Evolutionary conservation across 2,329 filamentous ascomycete species (phyloP).

Genomic region (Dactylonectria estremocensis): DNA sequence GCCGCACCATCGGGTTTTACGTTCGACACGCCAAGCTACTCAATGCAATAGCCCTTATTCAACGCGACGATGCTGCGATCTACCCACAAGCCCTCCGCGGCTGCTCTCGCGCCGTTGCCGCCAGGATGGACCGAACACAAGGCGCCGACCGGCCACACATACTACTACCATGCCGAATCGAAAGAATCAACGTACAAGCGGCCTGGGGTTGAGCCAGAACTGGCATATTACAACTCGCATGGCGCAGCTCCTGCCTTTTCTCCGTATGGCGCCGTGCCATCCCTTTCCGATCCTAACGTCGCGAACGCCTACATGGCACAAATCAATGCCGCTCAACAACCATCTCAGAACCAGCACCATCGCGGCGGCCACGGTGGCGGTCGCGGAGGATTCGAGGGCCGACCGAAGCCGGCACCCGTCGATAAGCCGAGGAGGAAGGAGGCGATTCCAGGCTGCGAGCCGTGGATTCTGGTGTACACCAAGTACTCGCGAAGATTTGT

Average conservation of each 20-base stretch:
- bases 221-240: constrained; percentile 37
- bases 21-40: not conserved
- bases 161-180: constrained; percentile 88
- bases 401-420: constrained; percentile 76
- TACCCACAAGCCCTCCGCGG: constrained; percentile 76
- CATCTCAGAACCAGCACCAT: constrained; percentile 50
- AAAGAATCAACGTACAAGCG: constrained; percentile 91
- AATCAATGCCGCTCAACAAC: constrained; percentile 61
- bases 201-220: constrained; percentile 63
- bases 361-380: constrained; percentile 53
- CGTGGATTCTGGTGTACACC: constrained; percentile 95
- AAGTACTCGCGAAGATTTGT: constrained; percentile 92
- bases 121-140: constrained; percentile 95
- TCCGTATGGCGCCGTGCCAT: constrained; percentile 51
- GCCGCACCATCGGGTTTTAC: not conserved
- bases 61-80: constrained; percentile 76
- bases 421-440: constrained; percentile 89
- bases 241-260: constrained; percentile 51
- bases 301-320: constrained; percentile 75
- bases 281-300: constrained; percentile 68
- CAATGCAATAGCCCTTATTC: constrained; percentile 36
- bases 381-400: constrained; percentile 68
- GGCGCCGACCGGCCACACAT: constrained; percentile 87
- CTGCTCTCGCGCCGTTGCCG: constrained; percentile 72
- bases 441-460: constrained; percentile 83